phyloP scores from a whole-genome alignment of 73 alveolate species.

The Tetrahymena borealis region DNA sequence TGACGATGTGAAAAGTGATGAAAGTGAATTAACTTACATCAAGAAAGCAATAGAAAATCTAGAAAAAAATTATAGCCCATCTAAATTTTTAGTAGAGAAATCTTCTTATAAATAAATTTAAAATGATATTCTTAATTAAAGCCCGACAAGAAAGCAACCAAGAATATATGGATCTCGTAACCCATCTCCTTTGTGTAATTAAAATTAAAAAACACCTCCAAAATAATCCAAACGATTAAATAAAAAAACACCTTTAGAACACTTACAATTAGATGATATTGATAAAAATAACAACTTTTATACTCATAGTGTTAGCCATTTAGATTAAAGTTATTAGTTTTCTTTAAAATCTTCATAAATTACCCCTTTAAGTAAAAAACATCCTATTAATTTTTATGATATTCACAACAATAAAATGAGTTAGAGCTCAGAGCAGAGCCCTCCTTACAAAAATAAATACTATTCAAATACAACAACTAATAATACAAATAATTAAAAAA shows the following conservation, averaged over 20 bases:
- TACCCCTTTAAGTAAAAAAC: background rate
- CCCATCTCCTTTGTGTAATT: background rate
- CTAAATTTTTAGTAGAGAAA: background rate
- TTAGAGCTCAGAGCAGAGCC: background rate
- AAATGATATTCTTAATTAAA: background rate
- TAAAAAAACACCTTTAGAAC: background rate
- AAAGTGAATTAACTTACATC: background rate
- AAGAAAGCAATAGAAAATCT: background rate
- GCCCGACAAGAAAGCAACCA: background rate
- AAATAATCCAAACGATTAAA: background rate
- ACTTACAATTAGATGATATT: background rate
- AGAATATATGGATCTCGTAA: background rate
- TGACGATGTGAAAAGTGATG: background rate
- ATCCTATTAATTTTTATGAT: background rate
- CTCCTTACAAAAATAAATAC: background rate
- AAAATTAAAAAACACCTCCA: too few species aligned
- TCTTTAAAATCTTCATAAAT: background rate
- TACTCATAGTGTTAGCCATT: background rate
- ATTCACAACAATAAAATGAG: background rate
- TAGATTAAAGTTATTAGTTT: background rate
- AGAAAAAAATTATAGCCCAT: background rate
- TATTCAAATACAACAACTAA: background rate
- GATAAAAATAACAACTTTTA: background rate
- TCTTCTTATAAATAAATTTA: background rate
- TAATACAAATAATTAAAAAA: background rate